phyloP scores from a whole-genome alignment of 768 basidiomycete species.

The Mycena vulgaris region DNA sequence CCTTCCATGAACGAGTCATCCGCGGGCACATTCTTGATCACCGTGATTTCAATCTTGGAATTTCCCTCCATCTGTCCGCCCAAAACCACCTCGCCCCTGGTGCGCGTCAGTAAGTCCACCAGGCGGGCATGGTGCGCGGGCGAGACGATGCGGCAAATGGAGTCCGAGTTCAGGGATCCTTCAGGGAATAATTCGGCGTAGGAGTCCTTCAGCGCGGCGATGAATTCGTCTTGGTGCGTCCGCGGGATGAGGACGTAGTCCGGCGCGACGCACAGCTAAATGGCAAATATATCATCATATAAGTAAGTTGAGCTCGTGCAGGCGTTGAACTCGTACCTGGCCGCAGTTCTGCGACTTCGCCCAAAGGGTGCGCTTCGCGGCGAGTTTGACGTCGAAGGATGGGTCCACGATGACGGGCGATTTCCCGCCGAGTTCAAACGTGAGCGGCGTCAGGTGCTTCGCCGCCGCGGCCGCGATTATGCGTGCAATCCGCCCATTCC shows the following conservation, averaged over 20 bases:
- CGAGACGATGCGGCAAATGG: constrained; percentile 69
- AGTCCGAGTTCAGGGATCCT: constrained; percentile 60
- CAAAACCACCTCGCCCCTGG: constrained; percentile 69
- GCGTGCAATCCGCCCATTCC: constrained; percentile 45
- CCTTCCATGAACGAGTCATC: constrained; percentile 75
- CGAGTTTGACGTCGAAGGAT: constrained; percentile 60
- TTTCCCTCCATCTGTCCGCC: constrained; percentile 62
- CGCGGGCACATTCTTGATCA: constrained; percentile 67
- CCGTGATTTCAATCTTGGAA: constrained; percentile 70
- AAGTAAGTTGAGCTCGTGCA: too few relatives aligned
- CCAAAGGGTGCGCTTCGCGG: constrained; percentile 77
- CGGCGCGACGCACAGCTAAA: constrained; percentile 73
- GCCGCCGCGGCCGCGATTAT: constrained; percentile 54
- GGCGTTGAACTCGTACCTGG: constrained; percentile 56
- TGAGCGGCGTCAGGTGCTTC: too few relatives aligned
- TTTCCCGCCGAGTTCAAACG: constrained; percentile 59
- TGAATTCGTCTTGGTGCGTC: constrained; percentile 62
- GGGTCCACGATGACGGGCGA: constrained; percentile 62
- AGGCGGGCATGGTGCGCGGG: constrained; percentile 70
- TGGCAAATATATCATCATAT: constrained; percentile 1
- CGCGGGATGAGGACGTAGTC: constrained; percentile 61
- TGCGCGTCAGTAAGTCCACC: constrained; percentile 63
- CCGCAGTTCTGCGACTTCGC: constrained; percentile 79
- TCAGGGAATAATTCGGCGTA: constrained; percentile 68
- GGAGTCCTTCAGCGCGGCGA: constrained; percentile 59